These are phyloP conservation scores for Ophioceras dolichostomum DNA, from an alignment of 2,329 filamentous ascomycete species.

Conservation along the genomic window DNA sequence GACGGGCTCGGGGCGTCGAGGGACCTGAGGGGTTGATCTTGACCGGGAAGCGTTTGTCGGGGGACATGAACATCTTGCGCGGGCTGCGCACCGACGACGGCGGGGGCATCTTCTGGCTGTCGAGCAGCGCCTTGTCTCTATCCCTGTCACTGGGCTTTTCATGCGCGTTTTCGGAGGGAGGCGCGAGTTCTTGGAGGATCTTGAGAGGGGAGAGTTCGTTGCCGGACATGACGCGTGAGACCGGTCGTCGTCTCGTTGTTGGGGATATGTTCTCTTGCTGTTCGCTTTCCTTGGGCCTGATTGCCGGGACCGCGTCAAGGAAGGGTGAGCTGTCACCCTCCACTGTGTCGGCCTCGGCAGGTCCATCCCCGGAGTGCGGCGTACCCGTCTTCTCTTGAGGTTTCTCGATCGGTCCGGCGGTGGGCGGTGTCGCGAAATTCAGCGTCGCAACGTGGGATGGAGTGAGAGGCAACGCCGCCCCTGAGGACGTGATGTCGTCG, in stretches of 20 bases:
- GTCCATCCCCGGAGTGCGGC: too few relatives aligned
- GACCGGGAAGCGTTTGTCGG: constrained; percentile 49
- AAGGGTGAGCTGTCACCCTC: constrained; percentile 17
- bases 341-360: constrained; percentile 5
- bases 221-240: constrained; percentile 44
- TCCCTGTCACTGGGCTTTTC: too few relatives aligned
- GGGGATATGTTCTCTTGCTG: constrained; percentile 31
- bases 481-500: not conserved
- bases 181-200: constrained; percentile 27
- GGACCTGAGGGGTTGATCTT: constrained; percentile 29
- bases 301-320: constrained; percentile 6
- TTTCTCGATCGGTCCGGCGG: too few relatives aligned
- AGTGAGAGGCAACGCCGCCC: constrained; percentile 19
- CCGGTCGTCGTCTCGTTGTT: constrained; percentile 23
- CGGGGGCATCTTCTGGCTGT: constrained; percentile 16
- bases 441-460: constrained; percentile 23
- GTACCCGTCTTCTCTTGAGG: too few relatives aligned
- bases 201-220: constrained; percentile 45
- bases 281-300: constrained; percentile 11
- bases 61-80: constrained; percentile 30
- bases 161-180: too few relatives aligned
- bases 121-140: too few relatives aligned
- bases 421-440: constrained; percentile 21
- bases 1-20: constrained; percentile 6
- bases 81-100: constrained; percentile 26